Conservation (phyloP, 78 protist species). For the Parvularia atlantis region DNA sequence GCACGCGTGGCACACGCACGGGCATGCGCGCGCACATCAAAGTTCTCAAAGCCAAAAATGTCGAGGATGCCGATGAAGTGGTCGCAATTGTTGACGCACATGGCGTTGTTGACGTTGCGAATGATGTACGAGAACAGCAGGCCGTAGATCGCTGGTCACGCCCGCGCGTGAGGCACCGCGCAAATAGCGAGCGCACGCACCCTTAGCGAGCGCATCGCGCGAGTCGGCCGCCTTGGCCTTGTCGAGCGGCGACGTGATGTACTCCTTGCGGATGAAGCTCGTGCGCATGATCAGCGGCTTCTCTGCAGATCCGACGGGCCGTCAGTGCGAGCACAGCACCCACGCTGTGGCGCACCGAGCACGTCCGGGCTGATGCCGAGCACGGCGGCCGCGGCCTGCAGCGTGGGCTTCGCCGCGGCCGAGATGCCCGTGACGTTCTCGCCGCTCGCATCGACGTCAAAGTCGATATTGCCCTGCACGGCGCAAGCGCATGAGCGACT, state of each 20-base stretch:
- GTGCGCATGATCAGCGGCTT: neutral
- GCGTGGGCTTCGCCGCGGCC: neutral
- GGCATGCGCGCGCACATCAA: too few relatives aligned
- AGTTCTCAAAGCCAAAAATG: conserved; percentile 94
- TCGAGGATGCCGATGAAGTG: conserved; percentile 81
- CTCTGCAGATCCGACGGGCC: too few relatives aligned
- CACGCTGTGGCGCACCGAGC: too few relatives aligned
- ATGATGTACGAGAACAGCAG: conserved; percentile 64
- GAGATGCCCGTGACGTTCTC: neutral
- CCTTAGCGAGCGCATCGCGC: conserved; percentile 71
- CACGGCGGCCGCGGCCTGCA: neutral
- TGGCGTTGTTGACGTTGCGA: conserved; percentile 17
- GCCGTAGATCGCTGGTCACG: conserved; percentile 55
- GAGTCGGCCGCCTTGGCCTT: neutral
- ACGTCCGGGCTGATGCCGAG: neutral
- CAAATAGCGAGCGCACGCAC: too few relatives aligned
- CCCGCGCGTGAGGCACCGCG: too few relatives aligned
- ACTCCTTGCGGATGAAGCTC: neutral
- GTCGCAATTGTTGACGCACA: neutral
- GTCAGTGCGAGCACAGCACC: too few relatives aligned
- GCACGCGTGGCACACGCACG: too few relatives aligned
- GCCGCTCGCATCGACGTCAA: neutral
- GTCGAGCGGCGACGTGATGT: neutral
- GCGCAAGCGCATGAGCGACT: neutral
- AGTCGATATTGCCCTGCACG: neutral